These are phyloP conservation scores for Botrytis galanthina DNA, from an alignment of 2,329 filamentous ascomycete genomes.

Conservation along the genomic window DNA sequence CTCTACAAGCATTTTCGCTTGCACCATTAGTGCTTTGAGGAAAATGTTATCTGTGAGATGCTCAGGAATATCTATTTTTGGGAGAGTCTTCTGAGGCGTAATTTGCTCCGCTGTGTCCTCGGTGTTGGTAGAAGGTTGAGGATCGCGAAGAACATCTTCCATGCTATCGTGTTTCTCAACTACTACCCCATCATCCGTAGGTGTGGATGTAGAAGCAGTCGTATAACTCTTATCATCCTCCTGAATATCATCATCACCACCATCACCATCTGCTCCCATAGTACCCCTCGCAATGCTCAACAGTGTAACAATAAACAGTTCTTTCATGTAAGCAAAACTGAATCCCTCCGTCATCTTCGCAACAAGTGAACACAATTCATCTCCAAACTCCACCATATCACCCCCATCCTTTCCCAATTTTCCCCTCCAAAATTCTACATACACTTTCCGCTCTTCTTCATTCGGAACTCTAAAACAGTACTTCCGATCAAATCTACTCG, in stretches of 20 bases:
- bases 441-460: slow-evolving; percentile 52
- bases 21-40: slow-evolving; percentile 28
- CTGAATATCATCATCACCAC: slow-evolving; percentile 30
- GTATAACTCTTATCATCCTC: slow-evolving; percentile 45
- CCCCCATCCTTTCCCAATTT: slow-evolving; percentile 56
- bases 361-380: slow-evolving; percentile 54
- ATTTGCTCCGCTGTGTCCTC: slow-evolving; percentile 18
- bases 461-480: slow-evolving; percentile 61
- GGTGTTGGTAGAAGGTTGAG: not conserved
- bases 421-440: slow-evolving; percentile 62
- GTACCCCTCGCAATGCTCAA: slow-evolving; percentile 49
- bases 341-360: slow-evolving; percentile 61
- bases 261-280: slow-evolving; percentile 47
- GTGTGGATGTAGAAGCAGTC: not conserved
- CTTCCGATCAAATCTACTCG: slow-evolving; percentile 64
- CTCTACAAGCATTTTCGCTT: slow-evolving; percentile 29
- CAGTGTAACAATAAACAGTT: slow-evolving; percentile 63
- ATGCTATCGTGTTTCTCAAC: slow-evolving; percentile 16
- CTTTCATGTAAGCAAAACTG: slow-evolving; percentile 69
- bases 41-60: slow-evolving; percentile 27
- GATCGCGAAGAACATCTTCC: not conserved
- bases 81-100: slow-evolving; percentile 14
- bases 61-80: slow-evolving; percentile 27
- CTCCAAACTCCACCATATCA: slow-evolving; percentile 57
- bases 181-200: slow-evolving; percentile 19